Conservation (phyloP, 164 flowering plant genomes). For the Vitis rupestris region DNA sequence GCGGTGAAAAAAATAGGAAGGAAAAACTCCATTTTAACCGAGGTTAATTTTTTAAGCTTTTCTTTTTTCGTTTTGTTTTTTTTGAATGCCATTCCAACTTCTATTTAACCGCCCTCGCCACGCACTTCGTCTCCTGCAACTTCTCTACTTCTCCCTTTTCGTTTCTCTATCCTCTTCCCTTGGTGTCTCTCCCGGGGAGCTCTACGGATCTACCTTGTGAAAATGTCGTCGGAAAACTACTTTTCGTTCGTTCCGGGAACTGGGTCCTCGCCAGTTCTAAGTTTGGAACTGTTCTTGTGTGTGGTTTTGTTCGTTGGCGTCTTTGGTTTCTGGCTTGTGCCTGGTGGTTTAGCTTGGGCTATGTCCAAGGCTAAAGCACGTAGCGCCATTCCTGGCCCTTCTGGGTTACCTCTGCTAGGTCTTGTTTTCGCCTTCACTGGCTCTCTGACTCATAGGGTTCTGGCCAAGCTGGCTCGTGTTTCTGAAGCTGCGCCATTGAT, state of each 20-base stretch:
- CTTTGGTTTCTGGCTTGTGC: slow-evolving; percentile 42
- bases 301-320: slow-evolving; percentile 23
- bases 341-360: slow-evolving; percentile 84
- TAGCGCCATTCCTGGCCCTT: slow-evolving; percentile 56
- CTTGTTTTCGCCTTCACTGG: slow-evolving; percentile 38
- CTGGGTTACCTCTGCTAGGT: slow-evolving; percentile 64
- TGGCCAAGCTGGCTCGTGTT: slow-evolving; percentile 24
- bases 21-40: background rate
- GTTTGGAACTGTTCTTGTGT: slow-evolving; percentile 19
- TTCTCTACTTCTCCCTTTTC: background rate
- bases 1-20: background rate
- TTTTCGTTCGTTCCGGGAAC: slow-evolving; percentile 21
- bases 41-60: background rate
- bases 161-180: background rate
- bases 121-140: slow-evolving; percentile 17
- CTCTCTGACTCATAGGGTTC: slow-evolving; percentile 34
- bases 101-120: slow-evolving; percentile 18
- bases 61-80: background rate
- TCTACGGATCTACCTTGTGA: background rate
- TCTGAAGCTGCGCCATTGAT: slow-evolving; percentile 29
- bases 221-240: slow-evolving; percentile 21
- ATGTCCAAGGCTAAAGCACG: slow-evolving; percentile 23
- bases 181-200: background rate
- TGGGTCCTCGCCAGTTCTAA: slow-evolving; percentile 4
- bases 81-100: background rate